These are phyloP conservation scores for Leccinum angustisporum DNA, from an alignment of 1,284 basidiomycete species.

Conservation along the genomic window DNA sequence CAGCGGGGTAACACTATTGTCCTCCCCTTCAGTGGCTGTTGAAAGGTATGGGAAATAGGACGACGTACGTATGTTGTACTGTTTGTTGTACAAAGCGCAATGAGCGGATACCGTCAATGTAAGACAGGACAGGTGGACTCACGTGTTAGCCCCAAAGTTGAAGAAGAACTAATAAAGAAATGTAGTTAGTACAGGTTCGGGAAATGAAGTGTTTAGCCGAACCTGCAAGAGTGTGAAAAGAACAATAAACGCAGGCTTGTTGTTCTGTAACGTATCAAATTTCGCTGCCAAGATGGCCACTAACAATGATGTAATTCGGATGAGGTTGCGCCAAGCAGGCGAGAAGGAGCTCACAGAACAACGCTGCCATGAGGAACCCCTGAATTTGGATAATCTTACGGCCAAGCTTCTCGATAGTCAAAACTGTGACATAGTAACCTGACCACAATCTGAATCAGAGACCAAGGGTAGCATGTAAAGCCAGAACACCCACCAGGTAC, in stretches of 20 bases:
- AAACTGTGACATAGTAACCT: constrained; percentile 68
- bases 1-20: constrained; percentile 68
- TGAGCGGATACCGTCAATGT: constrained; percentile 4
- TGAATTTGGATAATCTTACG: constrained; percentile 77
- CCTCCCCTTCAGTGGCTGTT: constrained; percentile 2
- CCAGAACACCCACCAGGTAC: constrained; percentile 56
- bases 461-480: not conserved
- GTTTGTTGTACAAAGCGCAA: constrained; percentile 1
- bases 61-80: constrained; percentile 56
- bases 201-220: not conserved
- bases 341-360: constrained; percentile 53
- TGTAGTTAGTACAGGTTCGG: not conserved
- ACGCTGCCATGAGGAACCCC: constrained; percentile 70
- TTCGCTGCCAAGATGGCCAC: constrained; percentile 66
- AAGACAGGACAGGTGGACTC: constrained; percentile 29
- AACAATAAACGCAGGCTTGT: constrained; percentile 66
- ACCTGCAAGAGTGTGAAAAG: constrained; percentile 65
- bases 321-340: not conserved
- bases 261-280: constrained; percentile 52
- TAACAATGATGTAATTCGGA: not conserved
- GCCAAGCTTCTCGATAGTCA: constrained; percentile 72
- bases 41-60: not conserved
- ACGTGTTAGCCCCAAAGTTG: constrained; percentile 87
- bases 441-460: constrained; percentile 22
- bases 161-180: constrained; percentile 61